Percentiles rank a stretch among this genome's conserved stretches.
These are phyloP conservation scores for Mycena leptocephala DNA, from an alignment of 768 basidiomycete genomes.

Conservation along the genomic window DNA sequence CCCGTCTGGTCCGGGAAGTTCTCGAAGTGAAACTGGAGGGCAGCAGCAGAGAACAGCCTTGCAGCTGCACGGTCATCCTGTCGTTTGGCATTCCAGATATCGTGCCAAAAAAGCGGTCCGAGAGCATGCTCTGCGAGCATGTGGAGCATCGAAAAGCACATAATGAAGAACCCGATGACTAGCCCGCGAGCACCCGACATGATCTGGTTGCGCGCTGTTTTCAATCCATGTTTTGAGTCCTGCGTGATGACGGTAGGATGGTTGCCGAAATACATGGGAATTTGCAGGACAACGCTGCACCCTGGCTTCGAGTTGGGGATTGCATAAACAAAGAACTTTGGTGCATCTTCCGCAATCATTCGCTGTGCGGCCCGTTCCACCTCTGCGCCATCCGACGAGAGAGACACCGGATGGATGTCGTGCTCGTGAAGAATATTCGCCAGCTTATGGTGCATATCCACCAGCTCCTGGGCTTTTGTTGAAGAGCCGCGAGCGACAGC, in stretches of 20 bases:
- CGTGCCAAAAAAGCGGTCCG: constrained; percentile 46
- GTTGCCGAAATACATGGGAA: constrained; percentile 28
- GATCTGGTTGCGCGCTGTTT: constrained; percentile 53
- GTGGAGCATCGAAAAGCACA: constrained; percentile 29
- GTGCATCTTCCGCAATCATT: constrained; percentile 20
- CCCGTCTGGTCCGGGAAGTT: constrained; percentile 27
- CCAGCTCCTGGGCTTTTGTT: constrained; percentile 38
- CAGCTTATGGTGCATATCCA: constrained; percentile 27
- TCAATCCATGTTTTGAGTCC: constrained; percentile 55
- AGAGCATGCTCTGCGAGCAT: background rate
- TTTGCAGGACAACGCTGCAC: background rate
- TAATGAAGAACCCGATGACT: constrained; percentile 38
- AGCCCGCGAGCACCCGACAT: constrained; percentile 50
- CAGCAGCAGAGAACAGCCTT: constrained; percentile 48
- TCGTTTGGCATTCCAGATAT: no score
- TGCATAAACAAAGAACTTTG: background rate
- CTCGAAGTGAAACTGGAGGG: constrained; percentile 38
- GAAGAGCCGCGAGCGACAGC: constrained; percentile 45
- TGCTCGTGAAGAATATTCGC: constrained; percentile 41
- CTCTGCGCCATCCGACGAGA: constrained; percentile 53
- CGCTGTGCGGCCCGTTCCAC: constrained; percentile 48
- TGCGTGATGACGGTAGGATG: constrained; percentile 48
- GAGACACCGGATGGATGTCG: constrained; percentile 46
- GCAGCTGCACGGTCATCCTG: constrained; percentile 56
- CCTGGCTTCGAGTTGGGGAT: background rate